Base-by-base conservation (phyloP, 2,329 filamentous ascomycete genomes). In the Venturia pyrina region DNA sequence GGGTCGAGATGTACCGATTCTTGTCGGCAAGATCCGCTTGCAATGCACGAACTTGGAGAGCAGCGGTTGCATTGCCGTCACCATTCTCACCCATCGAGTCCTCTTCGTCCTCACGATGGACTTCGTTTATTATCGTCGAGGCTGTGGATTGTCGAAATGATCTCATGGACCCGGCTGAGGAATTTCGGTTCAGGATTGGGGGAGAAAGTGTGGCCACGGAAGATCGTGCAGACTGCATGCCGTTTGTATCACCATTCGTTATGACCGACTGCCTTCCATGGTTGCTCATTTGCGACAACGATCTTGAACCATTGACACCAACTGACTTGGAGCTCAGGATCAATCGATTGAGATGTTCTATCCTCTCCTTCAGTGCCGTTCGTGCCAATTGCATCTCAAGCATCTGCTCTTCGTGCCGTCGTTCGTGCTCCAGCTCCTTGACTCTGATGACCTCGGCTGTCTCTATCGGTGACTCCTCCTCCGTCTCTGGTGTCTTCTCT, bases 311-410 rank as follows among this genome's bases (percentile, higher is more conserved):
- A 76, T 99, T 99, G 65, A 99, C 95, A 5, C 95, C 95, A 6
- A 91, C 89, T 5, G 93, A 98, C 75, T 97, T 97, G 19, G 93
- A 98, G 75, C 91, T 96, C 67, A 99, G 80, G 69, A 99, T 98
- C 62, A 99, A 81, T 61, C 93, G 88, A 77, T 98, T 99, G 60
- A 99, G 82, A 76, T 99, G 95, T 74, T 97, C 93, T 71, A 99
- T 99, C 40, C 95, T 88, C 79, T 99, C 95, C 76, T 98, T 99
- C 65, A 99, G 80, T 0, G 95, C 95, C 0, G 95, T 99, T 53
- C 95, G 87, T 41, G 95, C 95, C 60, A 99, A 84, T 75, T 99
- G 95, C 90, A 99, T 98, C 77, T 99, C 95, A 65, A 99, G 82
- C 84, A 99, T 93, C 76, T 99, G 95, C 78, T 98, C 95, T 74